These are phyloP conservation scores for Pueraria montana DNA, from an alignment of 306 rosid genomes.

Conservation along the genomic window DNA sequence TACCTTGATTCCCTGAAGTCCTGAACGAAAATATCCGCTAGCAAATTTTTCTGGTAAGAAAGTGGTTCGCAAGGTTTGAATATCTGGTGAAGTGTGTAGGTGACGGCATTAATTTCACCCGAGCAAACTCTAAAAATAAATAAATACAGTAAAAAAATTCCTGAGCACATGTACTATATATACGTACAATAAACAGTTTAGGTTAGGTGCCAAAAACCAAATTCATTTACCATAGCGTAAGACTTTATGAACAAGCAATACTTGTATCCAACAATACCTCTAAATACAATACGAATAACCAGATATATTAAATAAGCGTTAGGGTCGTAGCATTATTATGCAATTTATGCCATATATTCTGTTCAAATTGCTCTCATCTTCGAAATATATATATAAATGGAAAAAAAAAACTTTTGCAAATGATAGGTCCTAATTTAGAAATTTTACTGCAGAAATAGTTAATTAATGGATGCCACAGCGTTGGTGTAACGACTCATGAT, in stretches of 20 bases:
- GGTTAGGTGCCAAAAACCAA: conserved; percentile 1
- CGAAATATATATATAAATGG: background rate
- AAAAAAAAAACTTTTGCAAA: background rate
- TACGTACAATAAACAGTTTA: background rate
- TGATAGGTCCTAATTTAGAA: background rate
- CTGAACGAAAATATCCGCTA: conserved; percentile 6
- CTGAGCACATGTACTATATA: background rate
- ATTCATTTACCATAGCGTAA: background rate
- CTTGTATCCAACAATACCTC: background rate
- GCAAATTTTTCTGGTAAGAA: conserved; percentile 21
- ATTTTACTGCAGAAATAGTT: background rate
- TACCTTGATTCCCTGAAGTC: background rate
- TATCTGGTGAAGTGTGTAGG: conserved; percentile 36
- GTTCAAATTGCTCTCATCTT: background rate
- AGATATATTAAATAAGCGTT: background rate
- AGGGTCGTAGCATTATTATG: background rate
- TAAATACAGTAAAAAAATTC: background rate
- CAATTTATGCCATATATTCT: background rate
- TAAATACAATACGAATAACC: background rate
- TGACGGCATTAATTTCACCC: conserved; percentile 22
- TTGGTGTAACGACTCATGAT: too few relatives aligned
- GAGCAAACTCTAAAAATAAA: conserved; percentile 28
- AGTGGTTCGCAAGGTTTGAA: conserved; percentile 41
- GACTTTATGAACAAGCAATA: conserved; percentile 1
- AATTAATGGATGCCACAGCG: background rate